Evolutionary conservation across 2,329 filamentous ascomycete genomes (phyloP), one percentile per base, ranked within the genome.

Genomic region (Ascochyta fabae): DNA sequence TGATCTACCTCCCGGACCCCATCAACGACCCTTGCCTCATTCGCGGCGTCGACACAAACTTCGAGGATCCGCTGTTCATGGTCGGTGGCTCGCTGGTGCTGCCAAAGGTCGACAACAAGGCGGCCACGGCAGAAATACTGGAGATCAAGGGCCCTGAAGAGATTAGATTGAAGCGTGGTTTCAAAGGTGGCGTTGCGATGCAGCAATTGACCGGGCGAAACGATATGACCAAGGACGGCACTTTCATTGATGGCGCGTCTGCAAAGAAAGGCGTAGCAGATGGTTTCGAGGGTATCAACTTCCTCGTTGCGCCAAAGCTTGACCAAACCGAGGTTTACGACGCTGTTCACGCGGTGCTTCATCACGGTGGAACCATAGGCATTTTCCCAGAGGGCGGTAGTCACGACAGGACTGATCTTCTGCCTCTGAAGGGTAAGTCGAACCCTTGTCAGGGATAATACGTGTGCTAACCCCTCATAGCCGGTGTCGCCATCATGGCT

Each of bases 331-430:
- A 91, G 65, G 94, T 98, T 26, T 98, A 98, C 78, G 87, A 96
- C 73, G 91, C 92, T 19, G 94, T 99, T 15, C 97, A 97, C 76
- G 85, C 88, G 62, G 87, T 92, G 27, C 83, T 99, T 31, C 87
- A 88, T 63, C 84, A 85, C 35, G 92, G 92, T 42, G 94, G 93
- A 16, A 96, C 92, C 72, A 90, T 98, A 50, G 95, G 94, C 60
- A 97, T 99, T 70, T 99, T 98, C 75, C 94, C 94, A 2, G 94
- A 99, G 78, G 94, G 94, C 64, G 94, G 94, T 69, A 97, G 93
- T 73, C 94, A 98, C 77, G 94, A 98, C 75, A 88, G 94, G 59
- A 92, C 94, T 0, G 92, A 96, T 72, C 83, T 98, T 41, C 83
- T 98, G 38, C 94, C 95, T 22, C 81, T 98, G 60, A 98, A 98